phyloP scores from a whole-genome alignment of 306 rosid species.

The Malus fusca region DNA sequence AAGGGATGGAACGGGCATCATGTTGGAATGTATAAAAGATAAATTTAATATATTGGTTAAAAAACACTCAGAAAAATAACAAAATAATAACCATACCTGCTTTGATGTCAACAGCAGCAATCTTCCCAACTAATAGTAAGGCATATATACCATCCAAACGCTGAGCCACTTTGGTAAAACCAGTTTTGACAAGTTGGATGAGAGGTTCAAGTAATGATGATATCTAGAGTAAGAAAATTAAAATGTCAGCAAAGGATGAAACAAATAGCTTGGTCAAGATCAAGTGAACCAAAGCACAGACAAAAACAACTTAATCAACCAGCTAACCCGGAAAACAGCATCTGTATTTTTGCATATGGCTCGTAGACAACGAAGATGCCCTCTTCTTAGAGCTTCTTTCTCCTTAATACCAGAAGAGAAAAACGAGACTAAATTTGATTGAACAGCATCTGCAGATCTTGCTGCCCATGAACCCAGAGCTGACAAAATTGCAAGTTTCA shows the following conservation, averaged over 20 bases:
- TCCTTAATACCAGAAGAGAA: slow-evolving; percentile 86
- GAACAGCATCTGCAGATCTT: slow-evolving; percentile 55
- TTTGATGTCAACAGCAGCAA: slow-evolving; percentile 86
- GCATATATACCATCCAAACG: slow-evolving; percentile 97
- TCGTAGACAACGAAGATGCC: slow-evolving; percentile 64
- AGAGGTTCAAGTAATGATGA: slow-evolving; percentile 62
- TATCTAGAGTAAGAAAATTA: slow-evolving; percentile 39
- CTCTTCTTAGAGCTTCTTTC: slow-evolving; percentile 84
- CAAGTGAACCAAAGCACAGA: slow-evolving; percentile 17
- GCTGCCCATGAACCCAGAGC: slow-evolving; percentile 79
- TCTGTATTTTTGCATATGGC: slow-evolving; percentile 57
- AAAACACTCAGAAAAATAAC: background rate
- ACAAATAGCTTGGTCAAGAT: slow-evolving; percentile 1
- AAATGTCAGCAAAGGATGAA: slow-evolving; percentile 11
- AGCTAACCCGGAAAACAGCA: slow-evolving; percentile 53
- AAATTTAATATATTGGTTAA: background rate
- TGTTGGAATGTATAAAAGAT: background rate
- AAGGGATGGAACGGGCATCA: background rate
- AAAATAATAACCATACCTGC: slow-evolving; percentile 51
- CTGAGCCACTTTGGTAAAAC: slow-evolving; percentile 86
- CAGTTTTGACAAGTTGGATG: slow-evolving; percentile 85
- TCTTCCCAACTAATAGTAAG: slow-evolving; percentile 66
- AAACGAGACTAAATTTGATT: slow-evolving; percentile 52
- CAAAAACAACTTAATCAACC: slow-evolving; percentile 13
- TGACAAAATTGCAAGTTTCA: slow-evolving; percentile 59